Conservation (phyloP, 805 yeast species). For the Candida patagonica region DNA sequence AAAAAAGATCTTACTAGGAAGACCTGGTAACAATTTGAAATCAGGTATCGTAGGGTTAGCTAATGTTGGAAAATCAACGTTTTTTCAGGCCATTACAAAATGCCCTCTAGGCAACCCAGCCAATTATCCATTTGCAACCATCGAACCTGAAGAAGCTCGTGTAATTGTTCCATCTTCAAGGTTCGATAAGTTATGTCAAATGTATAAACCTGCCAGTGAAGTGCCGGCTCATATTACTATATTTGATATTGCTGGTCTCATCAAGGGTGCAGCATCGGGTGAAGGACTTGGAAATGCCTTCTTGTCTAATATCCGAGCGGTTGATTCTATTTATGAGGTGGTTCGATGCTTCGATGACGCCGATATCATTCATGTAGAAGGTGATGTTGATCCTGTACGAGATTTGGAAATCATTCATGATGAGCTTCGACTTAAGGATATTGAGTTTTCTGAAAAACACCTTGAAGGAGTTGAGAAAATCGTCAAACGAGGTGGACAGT, state of each 20-base stretch:
- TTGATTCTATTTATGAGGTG: constrained; percentile 95
- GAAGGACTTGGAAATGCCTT: constrained; percentile 91
- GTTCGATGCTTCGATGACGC: constrained; percentile 97
- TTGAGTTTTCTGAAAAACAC: constrained; percentile 84
- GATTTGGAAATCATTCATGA: constrained; percentile 87
- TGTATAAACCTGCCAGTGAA: constrained; percentile 42
- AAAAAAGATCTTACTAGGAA: constrained; percentile 68
- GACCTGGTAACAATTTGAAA: constrained; percentile 54
- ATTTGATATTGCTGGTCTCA: constrained; percentile 63
- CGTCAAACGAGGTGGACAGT: constrained; percentile 81
- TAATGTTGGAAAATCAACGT: constrained; percentile 55
- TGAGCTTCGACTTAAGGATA: constrained; percentile 92
- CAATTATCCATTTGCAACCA: constrained; percentile 67
- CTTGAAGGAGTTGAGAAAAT: constrained; percentile 69
- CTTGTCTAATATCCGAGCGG: constrained; percentile 92
- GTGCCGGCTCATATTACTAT: constrained; percentile 50
- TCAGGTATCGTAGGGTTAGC: constrained; percentile 55
- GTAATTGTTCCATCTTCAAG: constrained; percentile 44
- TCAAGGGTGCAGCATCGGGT: constrained; percentile 53
- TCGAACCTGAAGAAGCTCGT: constrained; percentile 60
- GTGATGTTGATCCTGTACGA: constrained; percentile 91
- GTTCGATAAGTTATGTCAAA: constrained; percentile 37
- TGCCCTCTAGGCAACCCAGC: constrained; percentile 57
- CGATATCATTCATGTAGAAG: constrained; percentile 93
- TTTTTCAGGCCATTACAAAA: constrained; percentile 51